Conservation (phyloP, 2,329 filamentous ascomycete species). For the Falciphora oryzae region DNA sequence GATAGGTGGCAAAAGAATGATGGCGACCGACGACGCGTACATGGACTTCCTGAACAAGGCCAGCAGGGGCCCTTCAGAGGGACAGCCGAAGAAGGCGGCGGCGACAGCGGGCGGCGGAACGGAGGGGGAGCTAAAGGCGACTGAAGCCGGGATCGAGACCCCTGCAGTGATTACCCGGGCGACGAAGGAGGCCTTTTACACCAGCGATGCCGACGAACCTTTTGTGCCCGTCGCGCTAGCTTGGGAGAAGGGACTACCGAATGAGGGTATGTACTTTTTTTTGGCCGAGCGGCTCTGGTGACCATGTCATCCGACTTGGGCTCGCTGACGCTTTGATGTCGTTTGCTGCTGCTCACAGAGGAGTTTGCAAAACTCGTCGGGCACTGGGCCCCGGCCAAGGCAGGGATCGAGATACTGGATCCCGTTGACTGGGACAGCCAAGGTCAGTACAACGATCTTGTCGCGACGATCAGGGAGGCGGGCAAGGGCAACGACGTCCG, state of each 20-base stretch:
- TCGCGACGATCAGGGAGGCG: constrained; percentile 63
- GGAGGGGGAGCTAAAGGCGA: constrained; percentile 39
- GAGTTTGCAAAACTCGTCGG: constrained; percentile 65
- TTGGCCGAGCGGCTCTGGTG: background rate
- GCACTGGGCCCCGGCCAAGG: constrained; percentile 45
- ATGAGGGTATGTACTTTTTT: constrained; percentile 47
- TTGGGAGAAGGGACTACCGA: constrained; percentile 50
- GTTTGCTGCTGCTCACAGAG: constrained; percentile 35
- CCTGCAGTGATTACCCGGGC: constrained; percentile 51
- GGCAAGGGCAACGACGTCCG: constrained; percentile 61
- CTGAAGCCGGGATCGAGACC: constrained; percentile 49
- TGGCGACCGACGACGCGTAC: constrained; percentile 79
- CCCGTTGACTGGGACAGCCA: constrained; percentile 67
- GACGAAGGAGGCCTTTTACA: constrained; percentile 57
- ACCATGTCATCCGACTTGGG: constrained; percentile 13
- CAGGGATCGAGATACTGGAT: constrained; percentile 59
- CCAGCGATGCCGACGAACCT: constrained; percentile 79
- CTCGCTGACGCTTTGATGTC: constrained; percentile 7
- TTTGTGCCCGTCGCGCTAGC: constrained; percentile 71
- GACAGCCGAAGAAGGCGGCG: constrained; percentile 24
- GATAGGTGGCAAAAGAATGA: constrained; percentile 31
- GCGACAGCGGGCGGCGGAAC: constrained; percentile 13
- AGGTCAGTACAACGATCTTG: constrained; percentile 62
- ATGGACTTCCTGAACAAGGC: constrained; percentile 81
- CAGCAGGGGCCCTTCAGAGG: constrained; percentile 68